A percentile compares a stretch with the other conserved stretches of the same genome.
These are phyloP conservation scores for Solanum paucissectum DNA, from an alignment of 257 asterid genomes.

Conservation along the genomic window DNA sequence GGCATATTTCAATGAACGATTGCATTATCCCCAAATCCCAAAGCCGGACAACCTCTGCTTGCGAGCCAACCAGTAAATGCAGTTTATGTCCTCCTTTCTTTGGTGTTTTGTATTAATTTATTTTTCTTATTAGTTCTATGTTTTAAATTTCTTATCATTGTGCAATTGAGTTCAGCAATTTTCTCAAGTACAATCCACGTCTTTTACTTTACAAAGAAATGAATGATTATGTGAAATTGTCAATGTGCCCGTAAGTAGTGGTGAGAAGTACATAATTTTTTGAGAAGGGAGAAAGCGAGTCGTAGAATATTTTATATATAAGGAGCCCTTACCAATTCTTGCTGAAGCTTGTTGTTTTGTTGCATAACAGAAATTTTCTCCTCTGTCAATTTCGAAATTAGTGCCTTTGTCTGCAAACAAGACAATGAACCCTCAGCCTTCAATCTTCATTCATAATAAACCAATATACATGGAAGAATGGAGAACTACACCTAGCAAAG, in stretches of 20 bases:
- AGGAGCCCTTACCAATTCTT: conserved; percentile 27
- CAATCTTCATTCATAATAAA: neutral
- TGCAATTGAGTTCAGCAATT: neutral
- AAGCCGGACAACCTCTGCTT: neutral
- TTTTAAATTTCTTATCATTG: neutral
- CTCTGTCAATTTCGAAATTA: conserved; percentile 61
- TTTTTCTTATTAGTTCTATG: neutral
- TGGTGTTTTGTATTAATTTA: neutral
- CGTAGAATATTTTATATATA: neutral
- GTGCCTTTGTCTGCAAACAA: conserved; percentile 49
- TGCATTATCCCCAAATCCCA: neutral
- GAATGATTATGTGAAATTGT: neutral
- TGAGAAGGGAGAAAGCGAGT: neutral
- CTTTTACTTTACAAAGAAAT: neutral
- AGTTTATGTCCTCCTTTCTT: neutral
- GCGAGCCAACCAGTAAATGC: neutral
- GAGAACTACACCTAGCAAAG: neutral
- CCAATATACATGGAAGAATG: neutral
- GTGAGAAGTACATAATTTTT: neutral
- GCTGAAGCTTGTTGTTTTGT: conserved; percentile 67
- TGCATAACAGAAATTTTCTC: conserved; percentile 56
- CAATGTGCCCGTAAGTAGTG: neutral
- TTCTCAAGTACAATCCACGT: neutral
- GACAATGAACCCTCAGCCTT: conserved; percentile 1
- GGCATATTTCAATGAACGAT: neutral